phyloP scores from a whole-genome alignment of 176 grass and related monocot genomes.

The Oryza nivara region DNA sequence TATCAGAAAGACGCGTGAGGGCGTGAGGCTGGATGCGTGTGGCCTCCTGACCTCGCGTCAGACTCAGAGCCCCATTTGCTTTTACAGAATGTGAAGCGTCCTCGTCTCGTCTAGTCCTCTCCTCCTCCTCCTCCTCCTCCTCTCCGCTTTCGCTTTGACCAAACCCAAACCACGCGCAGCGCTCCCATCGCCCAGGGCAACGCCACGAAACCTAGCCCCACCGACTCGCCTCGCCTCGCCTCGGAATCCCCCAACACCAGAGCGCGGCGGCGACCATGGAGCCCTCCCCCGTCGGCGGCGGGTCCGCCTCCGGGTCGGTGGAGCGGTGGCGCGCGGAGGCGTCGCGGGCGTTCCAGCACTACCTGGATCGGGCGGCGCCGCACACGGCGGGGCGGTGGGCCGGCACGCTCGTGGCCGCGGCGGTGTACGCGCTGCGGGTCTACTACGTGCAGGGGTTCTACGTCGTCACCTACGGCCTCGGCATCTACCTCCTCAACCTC shows the following conservation, averaged over 20 bases:
- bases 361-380: slow-evolving; percentile 86
- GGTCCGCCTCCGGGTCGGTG: slow-evolving; percentile 22
- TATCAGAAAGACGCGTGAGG: background rate
- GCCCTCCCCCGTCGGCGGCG: slow-evolving; percentile 30
- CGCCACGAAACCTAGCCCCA: slow-evolving; percentile 31
- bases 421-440: slow-evolving; percentile 75
- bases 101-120: background rate
- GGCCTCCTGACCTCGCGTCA: background rate
- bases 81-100: slow-evolving; percentile 14
- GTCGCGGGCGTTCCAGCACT: slow-evolving; percentile 76
- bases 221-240: background rate
- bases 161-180: background rate
- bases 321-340: slow-evolving; percentile 68
- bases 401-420: slow-evolving; percentile 55
- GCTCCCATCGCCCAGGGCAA: background rate
- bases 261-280: slow-evolving; percentile 41
- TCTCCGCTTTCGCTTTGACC: background rate
- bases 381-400: slow-evolving; percentile 67
- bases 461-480: slow-evolving; percentile 82
- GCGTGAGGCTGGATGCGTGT: background rate
- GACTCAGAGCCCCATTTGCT: background rate
- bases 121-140: too few relatives aligned
- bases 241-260: slow-evolving; percentile 13
- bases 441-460: slow-evolving; percentile 90
- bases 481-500: slow-evolving; percentile 98